phyloP scores from a whole-genome alignment of 768 basidiomycete genomes.

The Trametes villosa region DNA sequence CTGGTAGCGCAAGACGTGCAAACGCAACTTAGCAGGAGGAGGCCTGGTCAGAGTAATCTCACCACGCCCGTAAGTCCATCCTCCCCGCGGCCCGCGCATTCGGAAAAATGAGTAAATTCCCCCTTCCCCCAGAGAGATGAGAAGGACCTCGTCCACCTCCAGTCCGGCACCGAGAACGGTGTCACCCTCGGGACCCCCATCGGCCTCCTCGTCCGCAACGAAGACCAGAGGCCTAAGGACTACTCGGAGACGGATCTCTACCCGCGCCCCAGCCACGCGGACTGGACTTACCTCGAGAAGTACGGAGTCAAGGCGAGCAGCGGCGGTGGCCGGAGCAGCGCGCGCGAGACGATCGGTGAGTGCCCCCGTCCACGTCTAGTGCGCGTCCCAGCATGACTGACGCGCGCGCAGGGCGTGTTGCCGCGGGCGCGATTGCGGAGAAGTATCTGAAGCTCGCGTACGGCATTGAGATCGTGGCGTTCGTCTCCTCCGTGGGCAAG shows the following conservation, averaged over 20 bases:
- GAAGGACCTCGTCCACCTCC: constrained; percentile 91
- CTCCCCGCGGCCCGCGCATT: not conserved
- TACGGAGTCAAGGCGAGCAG: constrained; percentile 97
- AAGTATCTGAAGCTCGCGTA: constrained; percentile 87
- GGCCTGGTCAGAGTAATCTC: constrained; percentile 95
- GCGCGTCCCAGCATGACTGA: not conserved
- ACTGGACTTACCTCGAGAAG: constrained; percentile 97
- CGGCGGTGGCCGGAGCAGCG: constrained; percentile 93
- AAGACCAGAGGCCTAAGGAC: constrained; percentile 97
- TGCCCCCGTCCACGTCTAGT: not conserved
- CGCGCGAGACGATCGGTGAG: constrained; percentile 93
- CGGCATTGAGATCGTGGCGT: constrained; percentile 95
- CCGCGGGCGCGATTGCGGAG: constrained; percentile 98
- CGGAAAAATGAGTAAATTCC: not conserved
- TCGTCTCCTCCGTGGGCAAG: constrained; percentile 96
- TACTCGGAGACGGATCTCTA: constrained; percentile 98
- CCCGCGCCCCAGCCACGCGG: constrained; percentile 96
- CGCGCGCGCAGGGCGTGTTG: constrained; percentile 74
- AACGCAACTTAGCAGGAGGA: constrained; percentile 83
- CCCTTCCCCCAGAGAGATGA: constrained; percentile 68
- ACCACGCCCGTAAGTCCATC: constrained; percentile 82
- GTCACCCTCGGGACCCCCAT: constrained; percentile 98
- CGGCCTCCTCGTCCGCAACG: constrained; percentile 94
- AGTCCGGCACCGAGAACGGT: constrained; percentile 92
- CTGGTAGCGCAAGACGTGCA: constrained; percentile 87